These are phyloP conservation scores for Fraxinus quadrangulata DNA, from an alignment of 257 asterid species.

Conservation along the genomic window DNA sequence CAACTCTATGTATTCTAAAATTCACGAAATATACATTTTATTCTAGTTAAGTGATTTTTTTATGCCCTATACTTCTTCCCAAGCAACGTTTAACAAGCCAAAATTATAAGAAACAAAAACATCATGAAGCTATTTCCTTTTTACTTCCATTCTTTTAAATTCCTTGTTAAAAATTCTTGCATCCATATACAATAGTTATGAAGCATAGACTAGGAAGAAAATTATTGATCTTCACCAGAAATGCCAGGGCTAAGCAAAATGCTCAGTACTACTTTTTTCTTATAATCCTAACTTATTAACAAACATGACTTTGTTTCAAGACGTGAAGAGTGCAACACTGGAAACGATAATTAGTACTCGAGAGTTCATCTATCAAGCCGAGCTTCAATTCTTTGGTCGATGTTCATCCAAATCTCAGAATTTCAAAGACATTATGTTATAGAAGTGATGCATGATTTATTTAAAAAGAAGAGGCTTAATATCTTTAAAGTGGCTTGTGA, in stretches of 20 bases:
- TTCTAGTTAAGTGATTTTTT: too few species aligned
- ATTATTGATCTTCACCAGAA: not conserved
- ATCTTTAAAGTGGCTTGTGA: too few species aligned
- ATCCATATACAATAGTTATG: not conserved
- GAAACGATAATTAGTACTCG: not conserved
- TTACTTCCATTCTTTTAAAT: not conserved
- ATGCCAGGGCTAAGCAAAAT: conserved; percentile 4
- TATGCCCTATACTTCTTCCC: too few species aligned
- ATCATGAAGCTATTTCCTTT: not conserved
- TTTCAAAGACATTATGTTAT: not conserved
- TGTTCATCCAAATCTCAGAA: conserved; percentile 27
- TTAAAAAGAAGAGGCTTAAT: too few species aligned
- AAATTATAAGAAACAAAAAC: not conserved
- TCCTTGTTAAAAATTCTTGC: not conserved
- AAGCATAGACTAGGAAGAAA: not conserved
- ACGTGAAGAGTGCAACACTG: not conserved
- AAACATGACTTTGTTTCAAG: not conserved
- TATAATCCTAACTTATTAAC: not conserved
- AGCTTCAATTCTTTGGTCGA: conserved; percentile 44
- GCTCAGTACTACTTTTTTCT: not conserved
- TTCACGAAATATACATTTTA: too few species aligned
- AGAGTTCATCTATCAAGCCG: not conserved
- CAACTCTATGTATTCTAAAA: too few species aligned
- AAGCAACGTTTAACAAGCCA: not conserved
- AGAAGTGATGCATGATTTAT: too few species aligned